Percentiles rank a stretch among this genome's conserved stretches.
phyloP scores from a whole-genome alignment of 257 asterid genomes.

The Leonotis leonurus region DNA sequence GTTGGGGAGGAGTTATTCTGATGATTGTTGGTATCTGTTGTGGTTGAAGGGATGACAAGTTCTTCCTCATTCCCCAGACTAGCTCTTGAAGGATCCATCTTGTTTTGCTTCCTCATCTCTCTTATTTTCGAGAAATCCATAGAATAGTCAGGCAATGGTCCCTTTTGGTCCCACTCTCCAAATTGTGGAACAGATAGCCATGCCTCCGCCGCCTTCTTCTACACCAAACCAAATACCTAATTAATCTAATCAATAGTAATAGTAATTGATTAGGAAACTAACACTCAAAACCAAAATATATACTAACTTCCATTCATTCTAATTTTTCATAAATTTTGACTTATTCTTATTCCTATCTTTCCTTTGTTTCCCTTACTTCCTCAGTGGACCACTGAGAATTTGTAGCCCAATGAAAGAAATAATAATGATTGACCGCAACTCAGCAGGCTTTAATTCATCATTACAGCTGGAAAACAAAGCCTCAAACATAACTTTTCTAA shows the following conservation, averaged over 20 bases:
- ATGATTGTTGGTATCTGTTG: constrained; percentile 25
- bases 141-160: constrained; percentile 69
- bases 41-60: constrained; percentile 45
- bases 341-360: neutral
- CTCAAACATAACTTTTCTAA: neutral
- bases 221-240: constrained; percentile 12
- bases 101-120: constrained; percentile 86
- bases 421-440: constrained; percentile 13
- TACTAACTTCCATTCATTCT: too few relatives aligned
- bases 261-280: too few relatives aligned
- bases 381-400: neutral
- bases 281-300: too few relatives aligned
- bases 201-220: constrained; percentile 55
- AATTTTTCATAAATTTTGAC: constrained; percentile 1
- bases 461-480: neutral
- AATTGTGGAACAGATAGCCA: constrained; percentile 93
- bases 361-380: neutral
- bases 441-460: constrained; percentile 14
- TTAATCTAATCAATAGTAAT: too few relatives aligned
- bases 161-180: constrained; percentile 96
- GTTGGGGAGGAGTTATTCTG: constrained; percentile 50
- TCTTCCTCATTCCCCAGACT: constrained; percentile 94
- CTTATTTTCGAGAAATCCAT: constrained; percentile 82
- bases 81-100: constrained; percentile 73
- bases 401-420: constrained; percentile 8